These are phyloP conservation scores for Erodium chrysanthum DNA, from an alignment of 441 rosid genomes.

Conservation along the genomic window DNA sequence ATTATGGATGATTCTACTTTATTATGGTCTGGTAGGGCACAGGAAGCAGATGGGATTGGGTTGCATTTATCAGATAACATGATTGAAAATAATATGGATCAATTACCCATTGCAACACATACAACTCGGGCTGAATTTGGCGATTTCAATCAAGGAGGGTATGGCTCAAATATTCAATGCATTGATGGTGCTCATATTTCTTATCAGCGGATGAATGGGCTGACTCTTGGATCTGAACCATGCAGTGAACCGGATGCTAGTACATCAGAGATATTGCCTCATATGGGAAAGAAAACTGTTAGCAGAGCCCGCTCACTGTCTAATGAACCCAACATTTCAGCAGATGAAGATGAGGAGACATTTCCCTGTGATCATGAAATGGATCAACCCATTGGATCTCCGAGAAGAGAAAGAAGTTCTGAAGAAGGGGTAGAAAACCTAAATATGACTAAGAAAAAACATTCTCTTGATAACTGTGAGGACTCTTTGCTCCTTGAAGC, in stretches of 20 bases:
- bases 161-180: constrained; percentile 25
- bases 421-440: constrained; percentile 22
- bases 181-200: constrained; percentile 27
- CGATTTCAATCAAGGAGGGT: constrained; percentile 26
- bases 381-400: constrained; percentile 26
- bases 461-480: constrained; percentile 26
- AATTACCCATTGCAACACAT: constrained; percentile 26
- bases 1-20: constrained; percentile 49
- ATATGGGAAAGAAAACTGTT: constrained; percentile 35
- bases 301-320: constrained; percentile 46
- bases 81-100: constrained; percentile 32
- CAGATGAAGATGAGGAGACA: constrained; percentile 54
- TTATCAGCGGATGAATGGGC: constrained; percentile 36
- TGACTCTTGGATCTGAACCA: constrained; percentile 58
- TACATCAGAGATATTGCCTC: constrained; percentile 66
- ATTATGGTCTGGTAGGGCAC: constrained; percentile 41
- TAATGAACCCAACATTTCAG: constrained; percentile 41
- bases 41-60: constrained; percentile 33
- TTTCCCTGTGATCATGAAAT: constrained; percentile 39
- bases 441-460: constrained; percentile 16
- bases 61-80: constrained; percentile 27
- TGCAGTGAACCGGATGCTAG: constrained; percentile 88
- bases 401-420: constrained; percentile 28
- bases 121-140: constrained; percentile 34
- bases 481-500: constrained; percentile 73